phyloP scores from a whole-genome alignment of 2,329 filamentous ascomycete genomes.

The Penicillium sp. region DNA sequence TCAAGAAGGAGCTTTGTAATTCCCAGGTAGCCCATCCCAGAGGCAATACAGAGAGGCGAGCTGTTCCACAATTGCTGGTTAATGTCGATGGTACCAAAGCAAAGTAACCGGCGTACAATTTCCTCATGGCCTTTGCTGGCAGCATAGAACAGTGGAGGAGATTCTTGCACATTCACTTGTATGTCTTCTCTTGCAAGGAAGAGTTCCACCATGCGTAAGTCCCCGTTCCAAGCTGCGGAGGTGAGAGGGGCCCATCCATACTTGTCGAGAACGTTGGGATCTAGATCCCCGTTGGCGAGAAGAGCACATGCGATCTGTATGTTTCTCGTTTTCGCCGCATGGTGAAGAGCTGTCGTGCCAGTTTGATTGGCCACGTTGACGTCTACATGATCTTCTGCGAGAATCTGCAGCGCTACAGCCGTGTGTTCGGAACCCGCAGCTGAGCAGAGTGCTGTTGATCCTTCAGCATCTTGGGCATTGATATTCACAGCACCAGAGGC shows the following conservation, averaged over 20 bases:
- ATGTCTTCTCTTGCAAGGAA: slow-evolving; percentile 6
- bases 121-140: slow-evolving; percentile 4
- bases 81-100: slow-evolving; percentile 4
- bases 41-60: slow-evolving; percentile 9
- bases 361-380: slow-evolving; percentile 1
- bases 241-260: slow-evolving; percentile 1
- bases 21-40: slow-evolving; percentile 2
- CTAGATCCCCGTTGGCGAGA: background rate
- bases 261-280: slow-evolving; percentile 6
- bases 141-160: slow-evolving; percentile 6
- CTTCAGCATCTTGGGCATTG: slow-evolving; percentile 4
- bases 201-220: slow-evolving; percentile 7
- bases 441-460: slow-evolving; percentile 8
- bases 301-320: slow-evolving; percentile 4
- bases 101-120: slow-evolving; percentile 7
- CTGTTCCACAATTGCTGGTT: slow-evolving; percentile 1
- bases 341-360: slow-evolving; percentile 5
- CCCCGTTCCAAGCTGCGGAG: slow-evolving; percentile 3
- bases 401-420: slow-evolving; percentile 6
- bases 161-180: slow-evolving; percentile 5
- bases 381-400: slow-evolving; percentile 7
- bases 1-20: slow-evolving; percentile 6
- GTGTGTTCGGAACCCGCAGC: slow-evolving; percentile 1
- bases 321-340: slow-evolving; percentile 1
- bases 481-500: slow-evolving; percentile 4